A percentile compares a stretch with the other conserved stretches of the same genome.
phyloP scores from a whole-genome alignment of 768 basidiomycete species.

The Vararia minispora region DNA sequence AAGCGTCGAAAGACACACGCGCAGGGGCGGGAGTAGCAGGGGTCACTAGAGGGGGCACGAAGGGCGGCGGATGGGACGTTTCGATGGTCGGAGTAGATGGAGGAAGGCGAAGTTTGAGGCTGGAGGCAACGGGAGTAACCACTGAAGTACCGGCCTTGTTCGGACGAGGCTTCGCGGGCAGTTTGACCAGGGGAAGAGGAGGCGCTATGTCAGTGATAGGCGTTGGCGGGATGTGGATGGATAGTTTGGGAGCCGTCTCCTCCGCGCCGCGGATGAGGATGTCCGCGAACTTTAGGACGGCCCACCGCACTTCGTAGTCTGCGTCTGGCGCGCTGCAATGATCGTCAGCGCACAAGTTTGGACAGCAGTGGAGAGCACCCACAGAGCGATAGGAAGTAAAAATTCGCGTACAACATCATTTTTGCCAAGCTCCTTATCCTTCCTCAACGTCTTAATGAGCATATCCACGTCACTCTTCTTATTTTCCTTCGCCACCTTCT shows the following conservation, averaged over 20 bases:
- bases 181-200: conserved; percentile 42
- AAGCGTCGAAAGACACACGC: too few relatives aligned
- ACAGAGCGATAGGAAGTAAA: conserved; percentile 78
- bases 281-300: conserved; percentile 84
- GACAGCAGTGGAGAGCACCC: conserved; percentile 18
- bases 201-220: conserved; percentile 56
- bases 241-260: conserved; percentile 80
- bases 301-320: conserved; percentile 87
- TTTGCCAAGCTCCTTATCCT: conserved; percentile 78
- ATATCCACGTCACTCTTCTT: conserved; percentile 78
- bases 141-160: conserved; percentile 22
- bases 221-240: conserved; percentile 68
- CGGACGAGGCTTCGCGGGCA: conserved; percentile 28
- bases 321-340: conserved; percentile 53
- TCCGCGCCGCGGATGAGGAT: conserved; percentile 73
- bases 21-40: too few relatives aligned
- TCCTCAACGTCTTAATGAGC: conserved; percentile 79
- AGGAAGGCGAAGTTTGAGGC: conserved; percentile 44
- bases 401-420: conserved; percentile 70
- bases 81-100: conserved; percentile 22
- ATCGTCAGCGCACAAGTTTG: not conserved
- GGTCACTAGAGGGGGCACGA: too few relatives aligned
- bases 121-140: conserved; percentile 30
- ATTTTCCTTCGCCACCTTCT: conserved; percentile 56
- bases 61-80: not conserved